Evolutionary conservation across 768 basidiomycete genomes (phyloP).

Genomic region (Polyporus arcularius): DNA sequence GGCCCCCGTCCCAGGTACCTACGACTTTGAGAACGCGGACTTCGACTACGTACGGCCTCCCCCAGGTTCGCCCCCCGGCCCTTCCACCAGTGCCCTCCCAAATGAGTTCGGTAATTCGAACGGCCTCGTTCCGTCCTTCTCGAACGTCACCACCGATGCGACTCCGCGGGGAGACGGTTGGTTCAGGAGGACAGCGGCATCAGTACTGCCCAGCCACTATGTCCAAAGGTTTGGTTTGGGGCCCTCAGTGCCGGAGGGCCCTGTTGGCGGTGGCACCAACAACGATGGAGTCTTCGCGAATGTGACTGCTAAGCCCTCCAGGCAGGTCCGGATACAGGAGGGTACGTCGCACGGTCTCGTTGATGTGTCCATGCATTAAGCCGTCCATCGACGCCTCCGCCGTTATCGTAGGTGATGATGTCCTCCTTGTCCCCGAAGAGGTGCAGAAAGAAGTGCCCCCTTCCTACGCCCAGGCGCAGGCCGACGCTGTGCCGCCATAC

Average conservation of each 20-base stretch:
- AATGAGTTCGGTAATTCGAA: constrained; percentile 77
- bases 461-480: constrained; percentile 88
- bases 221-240: constrained; percentile 46
- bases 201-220: constrained; percentile 57
- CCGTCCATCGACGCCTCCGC: constrained; percentile 1
- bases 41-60: constrained; percentile 70
- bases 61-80: constrained; percentile 77
- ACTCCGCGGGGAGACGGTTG: constrained; percentile 43
- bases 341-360: constrained; percentile 42
- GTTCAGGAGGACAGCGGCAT: constrained; percentile 54
- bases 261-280: constrained; percentile 62
- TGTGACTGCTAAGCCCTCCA: constrained; percentile 83
- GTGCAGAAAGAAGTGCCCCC: constrained; percentile 83
- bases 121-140: constrained; percentile 58
- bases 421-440: constrained; percentile 82
- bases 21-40: constrained; percentile 81
- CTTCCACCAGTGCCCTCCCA: constrained; percentile 63
- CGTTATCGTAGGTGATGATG: constrained; percentile 57
- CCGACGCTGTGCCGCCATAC: constrained; percentile 96
- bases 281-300: constrained; percentile 97
- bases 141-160: constrained; percentile 26
- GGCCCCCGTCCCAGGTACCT: constrained; percentile 39
- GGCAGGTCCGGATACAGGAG: constrained; percentile 58
- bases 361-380: not conserved
- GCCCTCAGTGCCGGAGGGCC: constrained; percentile 40